Conservation (phyloP, 2,329 filamentous ascomycete genomes). For the Lachnellula arida region DNA sequence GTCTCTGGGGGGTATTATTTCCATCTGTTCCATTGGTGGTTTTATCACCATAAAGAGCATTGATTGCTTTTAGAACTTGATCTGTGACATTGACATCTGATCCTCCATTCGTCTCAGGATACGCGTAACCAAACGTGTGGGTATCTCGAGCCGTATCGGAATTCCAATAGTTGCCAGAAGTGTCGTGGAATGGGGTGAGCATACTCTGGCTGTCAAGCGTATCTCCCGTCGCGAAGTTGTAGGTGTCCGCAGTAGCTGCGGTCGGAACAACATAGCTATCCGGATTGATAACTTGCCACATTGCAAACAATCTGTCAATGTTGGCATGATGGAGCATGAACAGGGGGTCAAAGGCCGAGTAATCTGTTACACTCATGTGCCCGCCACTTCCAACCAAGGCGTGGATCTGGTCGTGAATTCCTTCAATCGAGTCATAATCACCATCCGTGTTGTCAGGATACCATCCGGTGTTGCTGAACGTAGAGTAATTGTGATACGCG, state of each 20-base stretch:
- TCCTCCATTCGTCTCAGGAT: constrained; percentile 39
- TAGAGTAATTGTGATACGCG: constrained; percentile 61
- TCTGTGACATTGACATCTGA: constrained; percentile 52
- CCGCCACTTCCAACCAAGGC: constrained; percentile 52
- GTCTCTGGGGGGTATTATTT: not conserved
- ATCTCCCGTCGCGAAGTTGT: constrained; percentile 12
- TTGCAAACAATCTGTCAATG: constrained; percentile 54
- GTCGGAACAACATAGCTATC: constrained; percentile 32
- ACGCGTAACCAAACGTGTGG: constrained; percentile 23
- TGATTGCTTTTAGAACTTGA: constrained; percentile 58
- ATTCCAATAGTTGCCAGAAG: constrained; percentile 43
- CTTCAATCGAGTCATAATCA: constrained; percentile 60
- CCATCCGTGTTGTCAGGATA: constrained; percentile 38
- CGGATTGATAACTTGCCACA: constrained; percentile 44
- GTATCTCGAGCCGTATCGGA: constrained; percentile 18
- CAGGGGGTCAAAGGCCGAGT: constrained; percentile 43
- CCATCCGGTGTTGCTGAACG: constrained; percentile 67
- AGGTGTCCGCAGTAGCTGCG: constrained; percentile 31
- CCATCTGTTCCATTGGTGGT: not conserved
- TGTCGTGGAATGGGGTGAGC: constrained; percentile 41
- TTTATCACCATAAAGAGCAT: constrained; percentile 42
- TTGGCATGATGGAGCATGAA: constrained; percentile 52
- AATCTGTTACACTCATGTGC: constrained; percentile 40
- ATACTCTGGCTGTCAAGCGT: constrained; percentile 16
- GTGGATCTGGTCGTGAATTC: constrained; percentile 61